Evolutionary conservation across 148 eudicot species (phyloP), one percentile per base, ranked within the genome.

Genomic region (Limonium bicolor): DNA sequence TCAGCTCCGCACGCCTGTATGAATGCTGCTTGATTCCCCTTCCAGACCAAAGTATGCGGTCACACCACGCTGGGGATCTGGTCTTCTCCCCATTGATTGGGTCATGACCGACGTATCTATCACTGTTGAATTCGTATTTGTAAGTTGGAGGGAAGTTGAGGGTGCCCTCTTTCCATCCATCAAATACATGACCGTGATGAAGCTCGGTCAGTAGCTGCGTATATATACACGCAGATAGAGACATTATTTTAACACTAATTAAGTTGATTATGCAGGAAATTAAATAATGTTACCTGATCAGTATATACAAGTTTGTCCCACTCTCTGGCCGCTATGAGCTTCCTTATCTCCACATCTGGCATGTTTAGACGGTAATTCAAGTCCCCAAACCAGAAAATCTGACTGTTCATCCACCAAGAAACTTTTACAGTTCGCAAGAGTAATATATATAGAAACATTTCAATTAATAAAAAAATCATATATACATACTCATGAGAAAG

Each of bases 351-450:
- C 13, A 66, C 38, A 64, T 84, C 99, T 48, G 35, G 19, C 84
- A 84, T 64, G 43, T 71, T 76, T 61, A 90, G 69, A 56, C 95
- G 99, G 33, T 90, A 90, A 61, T 90, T 90, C 73, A 90, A 61
- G 60, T 90, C 99, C 18, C 99, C 99, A 46, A 90, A 90, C 99
- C 99, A 90, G 65, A 90, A 90, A 75, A 90, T 81, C 51, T 90
- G 75, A 56, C 99, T 90, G 93, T 56, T 64, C 23, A 60, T 8
- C 63, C 54, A 28, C 56, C 31, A 53, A 36, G 24, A 41, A 38
- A 49, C 53, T 56, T 35, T n/a, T 27, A 30, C 39, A 46, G 25
- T 38, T 26, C 12, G 24, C 4, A 34, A 27, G 41, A 15, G 8
- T 3, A 3, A 38, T 6, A 4, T 15, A 16, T 36, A 15, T 21